Base-by-base conservation (phyloP, 306 rosid species). In the Macrotyloma uniflorum region DNA sequence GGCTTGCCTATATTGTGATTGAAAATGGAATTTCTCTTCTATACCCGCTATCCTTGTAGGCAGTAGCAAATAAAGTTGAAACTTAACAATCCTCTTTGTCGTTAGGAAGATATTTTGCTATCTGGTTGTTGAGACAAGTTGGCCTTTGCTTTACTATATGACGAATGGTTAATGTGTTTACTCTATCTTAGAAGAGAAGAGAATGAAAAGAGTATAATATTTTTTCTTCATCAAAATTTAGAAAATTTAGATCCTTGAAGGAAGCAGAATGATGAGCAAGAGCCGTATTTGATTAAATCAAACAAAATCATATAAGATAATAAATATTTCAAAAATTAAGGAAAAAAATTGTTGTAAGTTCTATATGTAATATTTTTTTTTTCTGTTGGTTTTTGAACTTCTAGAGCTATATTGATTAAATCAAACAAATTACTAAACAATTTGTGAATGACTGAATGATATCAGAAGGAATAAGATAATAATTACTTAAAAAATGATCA, bases 321-420 rank as follows among this genome's bases (percentile, higher is more conserved):
- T 35, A 35, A 35, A 35, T 35, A 35, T 35, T 35, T 35, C 8
- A 35, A 35, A 32, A 65, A 20, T 45, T 11, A 47, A 67, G 4
- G 24, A 35, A 76, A 22, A 12, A 6, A 35, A 43, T 57, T n/a
- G 36, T 63, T 45, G 11, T 12, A 54, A 50, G 49, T 74, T 51
- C 35, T 59, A 15, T 46, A 58, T 68, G 51, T 35, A 24, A 74
- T 45, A 42, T 42, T 5, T 71, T 33, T 54, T 30, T 67, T 50
- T 38, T 40, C 61, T 59, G 8, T 50, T 69, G 24, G 5, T 49
- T 67, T 79, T 88, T 67, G 65, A 81, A 82, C 51, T 85, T 83
- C 70, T 90, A 96, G 98, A 38, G 75, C 58, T 42, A 2, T 28
- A 43, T 50, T 16, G 19, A 67, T 72, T 47, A 40, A 50, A 28